Evolutionary conservation across 179 eudicot genomes (phyloP).

Genomic region (Heliamphora pulchella): DNA sequence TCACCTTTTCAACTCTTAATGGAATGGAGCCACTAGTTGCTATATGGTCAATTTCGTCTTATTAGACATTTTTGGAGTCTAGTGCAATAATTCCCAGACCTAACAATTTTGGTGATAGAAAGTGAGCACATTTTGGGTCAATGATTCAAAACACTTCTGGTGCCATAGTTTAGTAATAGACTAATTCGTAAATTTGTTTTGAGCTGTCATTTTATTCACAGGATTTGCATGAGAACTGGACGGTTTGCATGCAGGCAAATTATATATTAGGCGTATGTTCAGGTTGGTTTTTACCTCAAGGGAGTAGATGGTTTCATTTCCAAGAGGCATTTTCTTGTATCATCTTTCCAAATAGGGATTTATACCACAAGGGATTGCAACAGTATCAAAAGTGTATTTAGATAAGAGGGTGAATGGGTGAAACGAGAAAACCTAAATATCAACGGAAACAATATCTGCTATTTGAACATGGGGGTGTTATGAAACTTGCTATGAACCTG

Average conservation of each 20-base stretch:
- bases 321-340: background rate
- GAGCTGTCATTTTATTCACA: background rate
- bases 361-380: background rate
- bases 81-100: background rate
- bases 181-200: background rate
- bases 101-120: background rate
- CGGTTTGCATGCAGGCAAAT: background rate
- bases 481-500: no score
- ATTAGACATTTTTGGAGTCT: background rate
- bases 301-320: background rate
- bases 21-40: background rate
- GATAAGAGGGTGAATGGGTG: background rate
- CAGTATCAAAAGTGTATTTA: background rate
- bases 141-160: background rate
- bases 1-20: background rate
- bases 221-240: slow-evolving; percentile 1
- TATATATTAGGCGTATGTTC: background rate
- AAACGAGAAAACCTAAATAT: background rate
- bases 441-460: no score
- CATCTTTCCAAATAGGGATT: background rate
- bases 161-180: background rate
- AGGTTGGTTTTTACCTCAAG: background rate
- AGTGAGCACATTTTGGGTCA: background rate
- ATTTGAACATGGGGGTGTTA: no score
- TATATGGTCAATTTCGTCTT: background rate